Base-by-base conservation (phyloP, 192 early-diverging fungal species). In the Rhizoclosmatium sp. region DNA sequence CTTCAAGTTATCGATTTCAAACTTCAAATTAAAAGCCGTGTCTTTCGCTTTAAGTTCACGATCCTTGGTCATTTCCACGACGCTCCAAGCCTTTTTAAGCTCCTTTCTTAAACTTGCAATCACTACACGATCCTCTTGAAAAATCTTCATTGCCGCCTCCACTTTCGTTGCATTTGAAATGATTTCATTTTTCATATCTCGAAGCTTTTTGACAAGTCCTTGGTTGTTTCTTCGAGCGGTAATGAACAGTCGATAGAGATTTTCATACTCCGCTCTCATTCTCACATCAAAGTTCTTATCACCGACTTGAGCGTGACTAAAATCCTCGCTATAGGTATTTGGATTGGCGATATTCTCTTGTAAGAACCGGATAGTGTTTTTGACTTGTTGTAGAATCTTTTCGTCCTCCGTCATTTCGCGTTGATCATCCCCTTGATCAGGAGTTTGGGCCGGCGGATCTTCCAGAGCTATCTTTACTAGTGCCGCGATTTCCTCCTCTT, bases 11-110 rank as follows among this genome's bases (percentile, higher is more conserved):
- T 84, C 84, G 1, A 89, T 64, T 59, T 89, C 85, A 45, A 46
- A 67, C 64, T 87, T 86, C 19, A 89, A 54, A 14, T 75, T 69
- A 1, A 82, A 67, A 21, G 88, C 82, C n/a, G 80, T 77, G 31
- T 88, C 85, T 62, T 88, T 89, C 12, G 83, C 78, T 47, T 81
- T 67, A 4, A 69, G 54, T 59, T 87, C 87, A 48, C 85, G 83
- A 61, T 89, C 86, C 4, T 68, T 59, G 10, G 66, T 70, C 47
- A 78, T 72, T 79, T 89, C 87, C 45, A 89, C 86, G 66, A 84
- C 74, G 46, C 83, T 87, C 88, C 88, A 89, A 0, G 87, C 86
- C 75, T 87, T 87, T 64, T 82, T 80, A 39, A 89, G 70, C 69
- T 89, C 88, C 65, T 87, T 89, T 60, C 84, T 84, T 67, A 89